Conservation (phyloP, 768 basidiomycete species). For the Gloeophyllum trabeum region DNA sequence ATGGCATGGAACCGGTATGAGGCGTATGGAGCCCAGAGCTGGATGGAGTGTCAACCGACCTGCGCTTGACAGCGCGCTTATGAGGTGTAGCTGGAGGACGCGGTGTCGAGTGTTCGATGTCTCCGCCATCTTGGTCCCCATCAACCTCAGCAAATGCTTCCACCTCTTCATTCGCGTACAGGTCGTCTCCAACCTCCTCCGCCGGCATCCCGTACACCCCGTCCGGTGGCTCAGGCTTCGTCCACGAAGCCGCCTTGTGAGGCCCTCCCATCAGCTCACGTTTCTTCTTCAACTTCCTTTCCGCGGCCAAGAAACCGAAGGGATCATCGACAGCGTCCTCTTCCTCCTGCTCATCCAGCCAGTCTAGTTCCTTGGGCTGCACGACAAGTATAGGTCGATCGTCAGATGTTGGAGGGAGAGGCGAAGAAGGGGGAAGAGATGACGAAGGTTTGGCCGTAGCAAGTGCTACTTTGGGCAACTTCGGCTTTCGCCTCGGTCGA, state of each 20-base stretch:
- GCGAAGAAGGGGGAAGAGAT: not conserved
- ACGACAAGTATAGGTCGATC: not conserved
- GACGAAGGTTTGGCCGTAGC: conserved; percentile 1
- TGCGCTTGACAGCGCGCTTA: not conserved
- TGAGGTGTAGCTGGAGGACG: not conserved
- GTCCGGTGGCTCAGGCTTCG: not conserved
- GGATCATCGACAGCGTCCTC: no score
- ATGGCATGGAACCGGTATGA: not conserved
- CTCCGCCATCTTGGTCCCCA: not conserved
- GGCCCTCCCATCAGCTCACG: not conserved
- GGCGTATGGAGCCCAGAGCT: no score
- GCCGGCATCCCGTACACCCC: no score
- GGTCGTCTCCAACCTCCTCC: no score
- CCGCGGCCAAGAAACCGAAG: not conserved
- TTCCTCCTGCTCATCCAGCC: no score
- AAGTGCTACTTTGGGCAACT: no score
- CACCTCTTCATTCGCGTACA: not conserved
- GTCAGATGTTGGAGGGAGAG: not conserved
- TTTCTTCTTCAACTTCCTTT: not conserved
- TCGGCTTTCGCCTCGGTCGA: no score
- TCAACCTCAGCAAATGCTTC: not conserved
- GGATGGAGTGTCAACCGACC: not conserved
- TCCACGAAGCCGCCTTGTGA: not conserved
- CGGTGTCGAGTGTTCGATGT: not conserved
- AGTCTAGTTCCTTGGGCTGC: not conserved